These are phyloP conservation scores for Kazachstania sp. DNA, from an alignment of 1,139 yeast genomes.

Conservation along the genomic window DNA sequence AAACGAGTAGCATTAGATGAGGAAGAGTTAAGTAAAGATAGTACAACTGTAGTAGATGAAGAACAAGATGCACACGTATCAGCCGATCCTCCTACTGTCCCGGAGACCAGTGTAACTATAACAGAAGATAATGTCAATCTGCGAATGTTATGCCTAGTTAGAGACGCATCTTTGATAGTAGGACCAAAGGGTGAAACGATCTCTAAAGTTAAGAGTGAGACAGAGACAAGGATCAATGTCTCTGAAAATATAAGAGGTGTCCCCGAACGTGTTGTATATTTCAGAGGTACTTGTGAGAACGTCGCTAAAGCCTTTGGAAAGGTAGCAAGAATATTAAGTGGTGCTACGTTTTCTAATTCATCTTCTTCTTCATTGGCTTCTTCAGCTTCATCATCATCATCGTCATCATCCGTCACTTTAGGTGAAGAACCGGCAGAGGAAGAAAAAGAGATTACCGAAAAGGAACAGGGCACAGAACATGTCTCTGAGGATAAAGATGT, in stretches of 20 bases:
- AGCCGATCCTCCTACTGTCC: too few species aligned
- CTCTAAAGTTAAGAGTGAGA: slow-evolving; percentile 53
- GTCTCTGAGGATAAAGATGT: not conserved
- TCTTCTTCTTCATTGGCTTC: too few species aligned
- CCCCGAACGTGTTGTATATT: slow-evolving; percentile 68
- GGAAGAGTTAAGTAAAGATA: slow-evolving; percentile 18
- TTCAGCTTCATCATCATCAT: not conserved
- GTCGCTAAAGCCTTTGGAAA: slow-evolving; percentile 81
- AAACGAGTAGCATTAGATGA: slow-evolving; percentile 67
- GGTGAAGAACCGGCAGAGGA: slow-evolving; percentile 40
- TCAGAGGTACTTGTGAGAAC: slow-evolving; percentile 68
- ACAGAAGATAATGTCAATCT: slow-evolving; percentile 43
- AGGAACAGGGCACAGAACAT: not conserved
- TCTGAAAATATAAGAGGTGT: slow-evolving; percentile 68
- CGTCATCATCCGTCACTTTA: not conserved
- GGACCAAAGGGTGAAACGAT: slow-evolving; percentile 75
- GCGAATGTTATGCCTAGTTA: slow-evolving; percentile 69
- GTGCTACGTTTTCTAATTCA: not conserved
- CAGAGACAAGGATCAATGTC: slow-evolving; percentile 64
- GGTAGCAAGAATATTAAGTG: slow-evolving; percentile 55
- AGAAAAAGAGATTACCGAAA: not conserved
- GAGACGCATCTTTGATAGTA: slow-evolving; percentile 66
- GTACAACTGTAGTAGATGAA: slow-evolving; percentile 4
- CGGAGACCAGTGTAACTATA: not conserved
- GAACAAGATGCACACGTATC: not conserved